Evolutionary conservation across 2,329 filamentous ascomycete genomes (phyloP).

Genomic region (Trichoderma gracile): DNA sequence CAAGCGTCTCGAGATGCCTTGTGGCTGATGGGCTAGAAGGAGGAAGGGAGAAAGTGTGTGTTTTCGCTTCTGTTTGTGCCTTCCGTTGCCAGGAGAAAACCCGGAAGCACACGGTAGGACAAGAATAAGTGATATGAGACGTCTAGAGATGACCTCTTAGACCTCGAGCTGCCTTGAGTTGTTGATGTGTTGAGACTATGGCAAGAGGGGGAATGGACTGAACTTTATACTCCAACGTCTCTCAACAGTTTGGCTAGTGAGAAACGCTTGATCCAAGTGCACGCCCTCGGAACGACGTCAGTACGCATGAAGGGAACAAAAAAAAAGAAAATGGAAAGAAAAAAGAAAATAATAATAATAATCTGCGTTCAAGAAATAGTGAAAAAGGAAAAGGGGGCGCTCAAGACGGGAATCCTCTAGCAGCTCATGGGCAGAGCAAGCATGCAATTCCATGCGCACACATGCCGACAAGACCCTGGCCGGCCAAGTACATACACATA

Average conservation of each 20-base stretch:
- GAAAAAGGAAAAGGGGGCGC: not conserved
- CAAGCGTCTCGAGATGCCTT: not conserved
- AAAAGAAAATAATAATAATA: not conserved
- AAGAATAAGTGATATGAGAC: no score
- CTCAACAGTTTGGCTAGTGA: not conserved
- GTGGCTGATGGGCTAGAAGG: not conserved
- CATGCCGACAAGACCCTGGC: not conserved
- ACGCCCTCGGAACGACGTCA: constrained; percentile 1
- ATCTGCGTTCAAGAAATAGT: not conserved
- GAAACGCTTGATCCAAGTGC: not conserved
- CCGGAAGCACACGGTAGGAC: not conserved
- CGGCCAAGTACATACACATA: no score
- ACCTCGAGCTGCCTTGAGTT: no score
- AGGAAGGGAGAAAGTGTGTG: not conserved
- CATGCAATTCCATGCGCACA: not conserved
- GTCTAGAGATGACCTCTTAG: not conserved
- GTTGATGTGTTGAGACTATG: not conserved
- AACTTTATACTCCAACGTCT: constrained; percentile 23
- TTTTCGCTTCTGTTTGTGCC: not conserved
- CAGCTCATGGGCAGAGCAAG: not conserved
- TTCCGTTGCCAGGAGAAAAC: not conserved
- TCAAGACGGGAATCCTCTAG: not conserved
- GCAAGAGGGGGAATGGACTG: not conserved
- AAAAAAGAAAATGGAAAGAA: not conserved
- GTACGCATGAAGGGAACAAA: not conserved